These are phyloP conservation scores for Sideroxylon spinosum DNA, from an alignment of 179 eudicot genomes.

Conservation along the genomic window DNA sequence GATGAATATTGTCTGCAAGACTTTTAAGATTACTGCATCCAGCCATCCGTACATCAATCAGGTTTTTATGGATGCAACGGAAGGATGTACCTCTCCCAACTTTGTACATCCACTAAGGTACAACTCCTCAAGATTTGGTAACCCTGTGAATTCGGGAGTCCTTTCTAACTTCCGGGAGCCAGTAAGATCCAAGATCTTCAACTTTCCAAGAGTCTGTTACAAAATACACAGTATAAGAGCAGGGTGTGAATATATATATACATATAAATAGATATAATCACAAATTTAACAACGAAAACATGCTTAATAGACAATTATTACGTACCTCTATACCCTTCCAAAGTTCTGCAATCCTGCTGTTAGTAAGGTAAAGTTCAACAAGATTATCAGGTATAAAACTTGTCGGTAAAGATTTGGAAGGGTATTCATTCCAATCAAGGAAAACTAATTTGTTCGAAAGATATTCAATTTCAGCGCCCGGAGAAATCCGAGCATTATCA, in stretches of 20 bases:
- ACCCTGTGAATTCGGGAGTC: constrained; percentile 1
- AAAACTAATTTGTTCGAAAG: constrained; percentile 4
- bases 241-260: no score
- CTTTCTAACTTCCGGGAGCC: neutral
- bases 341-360: constrained; percentile 3
- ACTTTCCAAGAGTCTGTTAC: neutral
- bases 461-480: neutral
- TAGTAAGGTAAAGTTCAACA: neutral
- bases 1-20: neutral
- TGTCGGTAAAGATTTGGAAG: constrained; percentile 9
- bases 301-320: neutral
- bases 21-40: neutral
- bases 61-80: constrained; percentile 7
- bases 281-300: no score
- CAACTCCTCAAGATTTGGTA: neutral
- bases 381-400: constrained; percentile 7
- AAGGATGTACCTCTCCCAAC: neutral
- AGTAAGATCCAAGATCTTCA: neutral
- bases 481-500: no score
- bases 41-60: neutral
- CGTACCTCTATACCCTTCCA: constrained; percentile 12
- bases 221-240: no score
- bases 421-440: constrained; percentile 7
- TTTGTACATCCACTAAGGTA: neutral
- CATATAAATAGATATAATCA: no score